These are phyloP conservation scores for Penicillium dipodomyicola DNA, from an alignment of 495 filamentous ascomycete genomes.

Conservation along the genomic window DNA sequence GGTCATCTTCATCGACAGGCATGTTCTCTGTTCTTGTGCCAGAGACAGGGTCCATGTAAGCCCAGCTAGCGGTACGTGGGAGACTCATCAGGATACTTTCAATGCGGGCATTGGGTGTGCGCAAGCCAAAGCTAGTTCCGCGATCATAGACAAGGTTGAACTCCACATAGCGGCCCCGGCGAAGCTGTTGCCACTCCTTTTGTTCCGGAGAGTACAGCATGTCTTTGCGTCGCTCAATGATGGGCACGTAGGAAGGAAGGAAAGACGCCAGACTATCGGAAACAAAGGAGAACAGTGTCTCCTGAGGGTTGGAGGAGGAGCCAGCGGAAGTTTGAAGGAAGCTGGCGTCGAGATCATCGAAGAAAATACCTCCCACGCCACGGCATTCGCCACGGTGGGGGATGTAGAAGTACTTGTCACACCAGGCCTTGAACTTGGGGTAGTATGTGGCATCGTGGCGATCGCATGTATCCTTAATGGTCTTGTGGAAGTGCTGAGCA, in stretches of 20 bases:
- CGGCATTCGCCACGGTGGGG: conserved; percentile 87
- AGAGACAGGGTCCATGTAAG: conserved; percentile 78
- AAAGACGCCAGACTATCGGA: conserved; percentile 82
- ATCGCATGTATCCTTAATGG: conserved; percentile 90
- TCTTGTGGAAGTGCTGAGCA: conserved; percentile 92
- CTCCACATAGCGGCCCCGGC: conserved; percentile 91
- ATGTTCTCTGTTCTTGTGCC: conserved; percentile 43
- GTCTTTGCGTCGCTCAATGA: conserved; percentile 82
- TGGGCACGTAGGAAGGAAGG: conserved; percentile 86
- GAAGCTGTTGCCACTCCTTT: conserved; percentile 95
- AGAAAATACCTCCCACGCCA: conserved; percentile 96
- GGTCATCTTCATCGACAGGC: conserved; percentile 28
- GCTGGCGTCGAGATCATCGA: conserved; percentile 87
- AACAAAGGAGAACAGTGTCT: conserved; percentile 89
- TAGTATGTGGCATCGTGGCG: conserved; percentile 91
- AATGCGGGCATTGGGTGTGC: conserved; percentile 85
- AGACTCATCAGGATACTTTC: conserved; percentile 98
- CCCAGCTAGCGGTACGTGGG: conserved; percentile 88
- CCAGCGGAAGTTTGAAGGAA: conserved; percentile 44
- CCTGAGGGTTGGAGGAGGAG: conserved; percentile 73
- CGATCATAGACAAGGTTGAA: conserved; percentile 98
- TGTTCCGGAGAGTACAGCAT: conserved; percentile 81
- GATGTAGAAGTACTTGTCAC: conserved; percentile 94
- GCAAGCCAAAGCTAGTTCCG: conserved; percentile 90
- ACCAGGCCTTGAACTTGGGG: conserved; percentile 96